Evolutionary conservation across 225 moss, liverwort and hornwort genomes (phyloP), one percentile per base, ranked within the genome.

Genomic region (Pseudisothecium myosuroides): DNA sequence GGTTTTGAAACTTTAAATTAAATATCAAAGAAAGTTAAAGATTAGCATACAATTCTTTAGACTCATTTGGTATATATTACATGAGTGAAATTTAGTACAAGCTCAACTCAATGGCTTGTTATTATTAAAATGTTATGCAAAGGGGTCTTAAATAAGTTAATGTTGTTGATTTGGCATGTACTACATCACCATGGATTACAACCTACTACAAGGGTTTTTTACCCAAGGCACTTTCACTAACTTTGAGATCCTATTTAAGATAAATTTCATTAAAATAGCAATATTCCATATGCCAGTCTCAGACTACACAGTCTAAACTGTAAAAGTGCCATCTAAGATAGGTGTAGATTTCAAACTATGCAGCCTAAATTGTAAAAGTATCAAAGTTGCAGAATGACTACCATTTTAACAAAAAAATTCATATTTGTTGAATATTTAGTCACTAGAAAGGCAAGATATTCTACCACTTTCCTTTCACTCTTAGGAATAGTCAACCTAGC

Each of bases 121-220:
- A 0, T 2, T 50, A 2, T 20, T 34, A 50, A 50, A 34, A 50
- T 76, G 0, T 76, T 34, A 8, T 12, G 2, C 27, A 9, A 71
- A 3, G 3, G 5, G 14, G 3, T 0, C 5, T 72, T 43, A 43
- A 15, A 27, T 43, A 1, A 50, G 0, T 50, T 8, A 13, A 76
- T 76, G 13, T 8, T 34, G 5, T 34, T 32, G 20, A 49, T 49
- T 75, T 75, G 5, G 20, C 8, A 4, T 19, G 2, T 29, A 47
- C 19, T 3, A 74, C 11, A 74, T 47, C 1, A 75, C 4, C 1
- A 74, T 49, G 4, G 18, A 49, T 47, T 75, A 31, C 32, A 49
- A 45, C 1, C 18, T 31, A 47, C 0, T 47, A 0, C 7, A 28
- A 73, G 13, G 4, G 4, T 29, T 29, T 63, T 31, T 47, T 47